A percentile compares a stretch with the other conserved stretches of the same genome.
Conservation (phyloP, 495 filamentous ascomycete genomes). For the Usnea hakonensis region DNA sequence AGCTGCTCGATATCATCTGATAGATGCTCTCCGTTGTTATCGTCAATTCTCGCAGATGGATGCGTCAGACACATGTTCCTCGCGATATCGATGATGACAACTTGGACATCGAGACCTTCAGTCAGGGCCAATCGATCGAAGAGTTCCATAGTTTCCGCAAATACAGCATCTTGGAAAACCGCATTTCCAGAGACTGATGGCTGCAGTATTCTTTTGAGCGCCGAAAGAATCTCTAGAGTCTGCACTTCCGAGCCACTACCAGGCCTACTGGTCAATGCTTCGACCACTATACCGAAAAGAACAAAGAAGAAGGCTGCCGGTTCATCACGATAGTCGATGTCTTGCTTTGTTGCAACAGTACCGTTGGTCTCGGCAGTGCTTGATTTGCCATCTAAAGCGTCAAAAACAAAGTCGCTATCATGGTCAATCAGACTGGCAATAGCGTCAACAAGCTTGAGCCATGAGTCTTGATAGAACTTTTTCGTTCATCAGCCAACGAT, state of each 20-base stretch:
- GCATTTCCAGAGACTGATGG: slow-evolving; percentile 94
- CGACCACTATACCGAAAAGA: slow-evolving; percentile 90
- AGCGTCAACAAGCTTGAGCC: slow-evolving; percentile 93
- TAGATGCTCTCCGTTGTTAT: slow-evolving; percentile 61
- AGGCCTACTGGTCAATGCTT: slow-evolving; percentile 78
- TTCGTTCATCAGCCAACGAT: not conserved
- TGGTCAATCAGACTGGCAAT: slow-evolving; percentile 97
- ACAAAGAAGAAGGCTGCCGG: slow-evolving; percentile 99
- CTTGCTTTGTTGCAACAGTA: slow-evolving; percentile 29
- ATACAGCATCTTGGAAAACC: slow-evolving; percentile 91
- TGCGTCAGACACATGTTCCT: slow-evolving; percentile 82
- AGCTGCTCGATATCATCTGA: slow-evolving; percentile 97
- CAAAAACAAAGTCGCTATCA: slow-evolving; percentile 94
- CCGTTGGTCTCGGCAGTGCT: slow-evolving; percentile 34
- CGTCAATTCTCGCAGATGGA: slow-evolving; percentile 71
- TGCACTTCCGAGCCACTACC: slow-evolving; percentile 69
- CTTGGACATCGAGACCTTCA: slow-evolving; percentile 81
- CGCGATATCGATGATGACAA: slow-evolving; percentile 86
- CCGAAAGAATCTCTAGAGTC: slow-evolving; percentile 80
- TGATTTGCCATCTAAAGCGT: slow-evolving; percentile 80
- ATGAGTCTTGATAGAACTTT: slow-evolving; percentile 93
- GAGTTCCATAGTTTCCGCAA: slow-evolving; percentile 94
- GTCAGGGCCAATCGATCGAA: slow-evolving; percentile 89
- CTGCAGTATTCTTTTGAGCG: slow-evolving; percentile 87
- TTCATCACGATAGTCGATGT: slow-evolving; percentile 97